Conservation (phyloP, 1,284 basidiomycete species). For the Sanghuangporus baumii region DNA sequence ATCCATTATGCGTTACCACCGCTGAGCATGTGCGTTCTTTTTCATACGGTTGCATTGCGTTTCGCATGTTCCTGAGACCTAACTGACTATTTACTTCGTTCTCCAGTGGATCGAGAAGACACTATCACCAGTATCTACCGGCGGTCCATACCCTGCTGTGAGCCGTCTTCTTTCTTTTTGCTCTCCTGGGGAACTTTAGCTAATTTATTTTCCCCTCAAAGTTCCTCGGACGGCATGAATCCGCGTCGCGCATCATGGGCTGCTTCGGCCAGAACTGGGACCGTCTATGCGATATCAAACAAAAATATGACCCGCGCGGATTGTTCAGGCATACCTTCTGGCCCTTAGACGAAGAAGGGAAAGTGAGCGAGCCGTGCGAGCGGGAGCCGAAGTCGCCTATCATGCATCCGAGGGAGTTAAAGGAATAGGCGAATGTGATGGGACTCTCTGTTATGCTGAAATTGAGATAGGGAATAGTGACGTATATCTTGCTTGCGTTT, state of each 20-base stretch:
- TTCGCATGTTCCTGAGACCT: not conserved
- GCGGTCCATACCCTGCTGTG: constrained; percentile 80
- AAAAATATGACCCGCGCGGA: constrained; percentile 66
- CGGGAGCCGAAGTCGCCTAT: constrained; percentile 53
- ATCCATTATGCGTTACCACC: constrained; percentile 70
- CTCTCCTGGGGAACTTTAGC: constrained; percentile 16
- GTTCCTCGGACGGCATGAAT: constrained; percentile 76
- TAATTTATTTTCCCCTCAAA: constrained; percentile 26
- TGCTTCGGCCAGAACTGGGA: constrained; percentile 73
- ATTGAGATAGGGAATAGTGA: not conserved
- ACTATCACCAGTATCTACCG: constrained; percentile 60
- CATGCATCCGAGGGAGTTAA: not conserved
- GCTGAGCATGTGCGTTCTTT: constrained; percentile 61
- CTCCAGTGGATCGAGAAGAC: constrained; percentile 71
- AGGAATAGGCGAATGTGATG: not conserved
- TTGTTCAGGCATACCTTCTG: constrained; percentile 73
- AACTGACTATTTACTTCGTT: not conserved
- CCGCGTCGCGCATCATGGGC: constrained; percentile 52
- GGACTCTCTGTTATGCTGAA: not conserved
- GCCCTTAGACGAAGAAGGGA: constrained; percentile 57
- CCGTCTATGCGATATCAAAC: constrained; percentile 64
- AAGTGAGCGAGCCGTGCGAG: constrained; percentile 39
- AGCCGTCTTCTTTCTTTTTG: constrained; percentile 29
- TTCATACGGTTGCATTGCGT: not conserved
- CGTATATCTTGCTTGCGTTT: no score